A percentile compares a stretch with the other conserved stretches of the same genome.
phyloP scores from a whole-genome alignment of 1,139 yeast genomes.

The Saccharomyces hybrid region DNA sequence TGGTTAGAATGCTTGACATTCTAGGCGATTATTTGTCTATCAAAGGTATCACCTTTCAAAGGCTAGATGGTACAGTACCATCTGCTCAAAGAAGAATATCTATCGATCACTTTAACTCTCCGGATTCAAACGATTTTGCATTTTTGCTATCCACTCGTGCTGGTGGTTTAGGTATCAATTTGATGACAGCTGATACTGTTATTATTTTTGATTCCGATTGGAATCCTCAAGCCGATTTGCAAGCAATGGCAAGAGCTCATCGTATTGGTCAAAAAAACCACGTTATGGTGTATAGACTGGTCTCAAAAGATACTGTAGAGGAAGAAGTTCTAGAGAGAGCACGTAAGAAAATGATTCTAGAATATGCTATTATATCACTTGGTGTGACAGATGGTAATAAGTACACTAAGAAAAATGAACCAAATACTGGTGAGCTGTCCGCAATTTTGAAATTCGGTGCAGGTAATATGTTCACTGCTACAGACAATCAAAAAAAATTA shows the following conservation, averaged over 20 bases:
- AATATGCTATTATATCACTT: slow-evolving; percentile 90
- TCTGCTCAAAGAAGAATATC: slow-evolving; percentile 89
- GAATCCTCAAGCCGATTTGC: slow-evolving; percentile 98
- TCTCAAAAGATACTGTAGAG: slow-evolving; percentile 93
- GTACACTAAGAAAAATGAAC: slow-evolving; percentile 53
- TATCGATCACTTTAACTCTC: slow-evolving; percentile 93
- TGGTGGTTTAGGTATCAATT: slow-evolving; percentile 95
- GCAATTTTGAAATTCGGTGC: slow-evolving; percentile 97
- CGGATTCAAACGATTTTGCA: slow-evolving; percentile 85
- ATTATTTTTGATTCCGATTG: slow-evolving; percentile 96
- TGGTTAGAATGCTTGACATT: slow-evolving; percentile 94
- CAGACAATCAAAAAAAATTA: slow-evolving; percentile 85
- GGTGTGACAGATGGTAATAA: slow-evolving; percentile 74
- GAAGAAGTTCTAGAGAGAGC: slow-evolving; percentile 96
- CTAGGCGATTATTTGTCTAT: slow-evolving; percentile 85
- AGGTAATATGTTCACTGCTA: slow-evolving; percentile 92
- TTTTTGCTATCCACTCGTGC: slow-evolving; percentile 92
- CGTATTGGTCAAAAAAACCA: slow-evolving; percentile 97
- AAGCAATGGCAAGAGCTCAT: slow-evolving; percentile 99
- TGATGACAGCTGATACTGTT: slow-evolving; percentile 98
- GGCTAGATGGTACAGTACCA: slow-evolving; percentile 94
- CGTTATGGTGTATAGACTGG: slow-evolving; percentile 94
- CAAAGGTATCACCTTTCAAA: slow-evolving; percentile 84
- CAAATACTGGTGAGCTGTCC: slow-evolving; percentile 74
- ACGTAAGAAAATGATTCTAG: slow-evolving; percentile 93